A percentile compares a stretch with the other conserved stretches of the same genome.
These are phyloP conservation scores for Spirogloea muscicola DNA, from an alignment of 139 green algal species.

Conservation along the genomic window DNA sequence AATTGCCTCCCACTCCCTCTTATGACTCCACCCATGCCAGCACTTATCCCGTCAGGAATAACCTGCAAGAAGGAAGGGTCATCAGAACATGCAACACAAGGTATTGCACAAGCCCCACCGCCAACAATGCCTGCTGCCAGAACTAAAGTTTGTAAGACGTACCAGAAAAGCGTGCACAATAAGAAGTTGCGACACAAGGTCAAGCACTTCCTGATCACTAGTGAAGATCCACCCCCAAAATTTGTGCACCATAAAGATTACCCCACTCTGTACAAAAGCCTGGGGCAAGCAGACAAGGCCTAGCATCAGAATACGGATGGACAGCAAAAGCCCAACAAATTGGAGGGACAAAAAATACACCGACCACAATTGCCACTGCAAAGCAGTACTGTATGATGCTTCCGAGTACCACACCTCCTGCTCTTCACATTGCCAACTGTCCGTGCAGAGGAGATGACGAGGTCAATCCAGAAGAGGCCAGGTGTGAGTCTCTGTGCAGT, in stretches of 20 bases:
- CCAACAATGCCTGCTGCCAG: neutral
- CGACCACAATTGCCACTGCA: too few relatives aligned
- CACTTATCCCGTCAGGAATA: neutral
- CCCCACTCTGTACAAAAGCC: too few relatives aligned
- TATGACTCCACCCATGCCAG: neutral
- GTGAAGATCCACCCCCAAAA: constrained; percentile 4
- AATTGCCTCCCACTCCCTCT: neutral
- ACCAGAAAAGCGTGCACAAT: neutral
- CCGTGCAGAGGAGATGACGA: too few relatives aligned
- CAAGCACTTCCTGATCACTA: neutral
- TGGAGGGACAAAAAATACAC: too few relatives aligned
- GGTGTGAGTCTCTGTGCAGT: neutral
- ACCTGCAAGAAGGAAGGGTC: neutral
- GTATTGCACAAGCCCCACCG: neutral
- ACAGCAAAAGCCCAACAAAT: too few relatives aligned
- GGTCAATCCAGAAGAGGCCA: neutral
- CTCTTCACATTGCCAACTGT: too few relatives aligned
- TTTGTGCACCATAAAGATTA: too few relatives aligned
- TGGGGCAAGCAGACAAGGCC: too few relatives aligned
- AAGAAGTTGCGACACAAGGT: neutral
- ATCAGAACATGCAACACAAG: neutral
- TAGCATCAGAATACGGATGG: too few relatives aligned
- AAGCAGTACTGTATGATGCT: too few relatives aligned
- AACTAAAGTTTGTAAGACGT: neutral
- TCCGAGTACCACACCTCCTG: too few relatives aligned